Evolutionary conservation across 2,329 filamentous ascomycete species (phyloP).

Genomic region (Xylaria arbuscula): DNA sequence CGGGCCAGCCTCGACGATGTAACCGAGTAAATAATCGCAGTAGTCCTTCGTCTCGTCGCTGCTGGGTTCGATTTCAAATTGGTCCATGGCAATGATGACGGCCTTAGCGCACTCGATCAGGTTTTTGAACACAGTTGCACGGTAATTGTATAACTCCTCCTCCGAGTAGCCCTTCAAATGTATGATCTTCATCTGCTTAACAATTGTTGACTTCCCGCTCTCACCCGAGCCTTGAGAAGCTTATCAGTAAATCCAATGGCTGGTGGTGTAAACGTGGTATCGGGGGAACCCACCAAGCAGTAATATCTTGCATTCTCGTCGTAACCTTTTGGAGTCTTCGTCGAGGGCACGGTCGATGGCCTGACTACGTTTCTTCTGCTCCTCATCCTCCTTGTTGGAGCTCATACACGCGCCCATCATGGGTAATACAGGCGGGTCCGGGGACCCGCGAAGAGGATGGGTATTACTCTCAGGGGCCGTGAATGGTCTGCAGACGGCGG

Average conservation of each 20-base stretch:
- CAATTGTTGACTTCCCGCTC: constrained; percentile 98
- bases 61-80: constrained; percentile 86
- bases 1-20: constrained; percentile 90
- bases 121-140: constrained; percentile 98
- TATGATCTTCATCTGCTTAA: constrained; percentile 99
- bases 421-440: constrained; percentile 33
- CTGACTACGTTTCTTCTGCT: constrained; percentile 96
- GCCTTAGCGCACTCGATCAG: constrained; percentile 96
- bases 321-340: constrained; percentile 91
- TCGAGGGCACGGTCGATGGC: constrained; percentile 93
- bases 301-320: constrained; percentile 98
- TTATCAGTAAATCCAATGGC: constrained; percentile 33
- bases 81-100: constrained; percentile 88
- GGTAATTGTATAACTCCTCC: constrained; percentile 93
- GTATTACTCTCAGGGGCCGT: background rate
- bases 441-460: constrained; percentile 31
- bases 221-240: constrained; percentile 81
- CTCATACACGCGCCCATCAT: constrained; percentile 95
- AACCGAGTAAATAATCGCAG: constrained; percentile 84
- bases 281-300: constrained; percentile 75
- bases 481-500: constrained; percentile 13
- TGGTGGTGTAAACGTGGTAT: background rate
- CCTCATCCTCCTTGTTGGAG: constrained; percentile 83
- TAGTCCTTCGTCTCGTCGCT: constrained; percentile 77
- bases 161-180: constrained; percentile 97